Evolutionary conservation across 306 rosid species (phyloP).

Genomic region (Medicago arabica): DNA sequence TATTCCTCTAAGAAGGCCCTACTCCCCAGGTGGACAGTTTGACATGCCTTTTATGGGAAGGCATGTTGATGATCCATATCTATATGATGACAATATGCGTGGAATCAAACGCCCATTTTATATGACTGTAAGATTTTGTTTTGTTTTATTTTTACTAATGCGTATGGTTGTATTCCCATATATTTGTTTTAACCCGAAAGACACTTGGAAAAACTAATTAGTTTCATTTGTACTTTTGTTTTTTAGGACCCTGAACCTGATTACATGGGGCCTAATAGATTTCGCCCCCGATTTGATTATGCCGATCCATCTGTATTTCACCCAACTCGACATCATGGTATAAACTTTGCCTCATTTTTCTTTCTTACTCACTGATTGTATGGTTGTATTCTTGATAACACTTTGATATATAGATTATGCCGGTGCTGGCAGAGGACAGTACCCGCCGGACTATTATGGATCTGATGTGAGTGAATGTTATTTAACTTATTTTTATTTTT

Average conservation of each 20-base stretch:
- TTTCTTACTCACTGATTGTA: not conserved
- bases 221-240: conserved; percentile 36
- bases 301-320: conserved; percentile 59
- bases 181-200: conserved; percentile 12
- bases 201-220: conserved; percentile 14
- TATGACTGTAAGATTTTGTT: conserved; percentile 61
- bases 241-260: conserved; percentile 73
- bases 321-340: conserved; percentile 61
- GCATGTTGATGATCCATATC: conserved; percentile 64
- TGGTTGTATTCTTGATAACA: conserved; percentile 9
- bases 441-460: conserved; percentile 60
- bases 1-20: conserved; percentile 60
- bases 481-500: conserved; percentile 20
- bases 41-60: conserved; percentile 56
- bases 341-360: conserved; percentile 19
- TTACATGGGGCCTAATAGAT: conserved; percentile 64
- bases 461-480: conserved; percentile 63
- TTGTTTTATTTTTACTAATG: not conserved
- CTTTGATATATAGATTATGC: conserved; percentile 53
- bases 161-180: not conserved
- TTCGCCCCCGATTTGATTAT: conserved; percentile 72
- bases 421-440: conserved; percentile 59
- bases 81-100: conserved; percentile 53
- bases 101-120: conserved; percentile 72
- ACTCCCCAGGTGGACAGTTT: conserved; percentile 50